These are phyloP conservation scores for Spinellus fusiger DNA, from an alignment of 192 early-diverging fungal species.

Conservation along the genomic window DNA sequence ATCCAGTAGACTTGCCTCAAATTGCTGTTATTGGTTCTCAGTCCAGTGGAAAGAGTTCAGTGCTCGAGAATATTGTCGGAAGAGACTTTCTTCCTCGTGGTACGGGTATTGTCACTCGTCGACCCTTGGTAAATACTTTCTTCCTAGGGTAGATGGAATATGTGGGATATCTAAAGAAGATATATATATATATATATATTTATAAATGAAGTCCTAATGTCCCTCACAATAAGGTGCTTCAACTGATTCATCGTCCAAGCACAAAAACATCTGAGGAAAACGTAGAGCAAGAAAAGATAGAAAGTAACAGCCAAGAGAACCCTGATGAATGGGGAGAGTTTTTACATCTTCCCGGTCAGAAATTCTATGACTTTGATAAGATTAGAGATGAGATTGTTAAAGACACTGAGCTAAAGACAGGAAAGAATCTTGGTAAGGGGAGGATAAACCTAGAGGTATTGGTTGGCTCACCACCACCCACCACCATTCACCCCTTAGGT, in stretches of 20 bases:
- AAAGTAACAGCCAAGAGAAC: constrained; percentile 40
- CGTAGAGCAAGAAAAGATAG: constrained; percentile 5
- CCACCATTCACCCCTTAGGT: constrained; percentile 34
- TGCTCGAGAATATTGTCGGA: constrained; percentile 99
- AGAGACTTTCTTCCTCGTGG: constrained; percentile 98
- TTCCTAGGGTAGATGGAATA: background rate
- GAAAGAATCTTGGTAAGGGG: constrained; percentile 57
- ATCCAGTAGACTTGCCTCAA: constrained; percentile 86
- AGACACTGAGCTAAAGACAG: constrained; percentile 88
- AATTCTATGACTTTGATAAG: constrained; percentile 93
- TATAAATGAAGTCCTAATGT: background rate
- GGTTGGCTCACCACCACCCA: background rate
- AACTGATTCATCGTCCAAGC: constrained; percentile 93
- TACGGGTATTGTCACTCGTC: constrained; percentile 94
- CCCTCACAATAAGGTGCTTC: constrained; percentile 48
- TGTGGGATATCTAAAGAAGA: background rate
- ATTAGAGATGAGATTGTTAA: constrained; percentile 94
- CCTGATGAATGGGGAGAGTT: constrained; percentile 99
- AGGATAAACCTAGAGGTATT: background rate
- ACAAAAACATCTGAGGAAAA: constrained; percentile 41
- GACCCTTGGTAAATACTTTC: constrained; percentile 69
- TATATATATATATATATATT: background rate
- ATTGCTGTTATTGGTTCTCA: constrained; percentile 85
- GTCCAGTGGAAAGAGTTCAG: constrained; percentile 92
- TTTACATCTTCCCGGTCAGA: constrained; percentile 93